Evolutionary conservation across 1,284 basidiomycete species (phyloP).

Genomic region (Sporisorium exsertum): DNA sequence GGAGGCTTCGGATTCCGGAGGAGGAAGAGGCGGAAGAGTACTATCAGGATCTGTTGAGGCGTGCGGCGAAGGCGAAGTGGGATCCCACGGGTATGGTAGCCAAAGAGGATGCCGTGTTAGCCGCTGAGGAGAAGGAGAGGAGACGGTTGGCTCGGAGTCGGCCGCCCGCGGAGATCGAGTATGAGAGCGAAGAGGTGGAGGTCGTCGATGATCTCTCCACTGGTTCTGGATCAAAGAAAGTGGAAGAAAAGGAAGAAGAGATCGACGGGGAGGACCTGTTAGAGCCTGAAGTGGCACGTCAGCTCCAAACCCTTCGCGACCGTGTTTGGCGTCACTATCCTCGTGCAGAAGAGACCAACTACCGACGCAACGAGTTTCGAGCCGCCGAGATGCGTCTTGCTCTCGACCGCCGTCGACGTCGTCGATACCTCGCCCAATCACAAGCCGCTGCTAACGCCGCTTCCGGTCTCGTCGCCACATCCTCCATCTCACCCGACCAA

Average conservation of each 20-base stretch:
- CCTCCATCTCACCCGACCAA: constrained; percentile 19
- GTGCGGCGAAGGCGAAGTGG: constrained; percentile 45
- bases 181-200: neutral
- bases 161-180: constrained; percentile 28
- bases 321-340: constrained; percentile 67
- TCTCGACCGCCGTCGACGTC: constrained; percentile 50
- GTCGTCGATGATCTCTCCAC: neutral
- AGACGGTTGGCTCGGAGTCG: constrained; percentile 10
- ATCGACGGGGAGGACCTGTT: constrained; percentile 47
- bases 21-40: constrained; percentile 53
- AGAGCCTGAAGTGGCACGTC: constrained; percentile 38
- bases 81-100: constrained; percentile 42
- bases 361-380: constrained; percentile 58
- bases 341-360: constrained; percentile 62
- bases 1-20: constrained; percentile 40
- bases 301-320: constrained; percentile 52
- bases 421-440: constrained; percentile 18
- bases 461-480: neutral
- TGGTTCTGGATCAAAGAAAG: neutral
- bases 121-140: constrained; percentile 29
- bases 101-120: constrained; percentile 40
- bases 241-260: constrained; percentile 16
- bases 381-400: constrained; percentile 60
- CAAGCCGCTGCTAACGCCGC: constrained; percentile 17
- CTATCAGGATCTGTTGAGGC: constrained; percentile 43